phyloP scores from a whole-genome alignment of 257 asterid genomes.

The Coffea eugenioides region DNA sequence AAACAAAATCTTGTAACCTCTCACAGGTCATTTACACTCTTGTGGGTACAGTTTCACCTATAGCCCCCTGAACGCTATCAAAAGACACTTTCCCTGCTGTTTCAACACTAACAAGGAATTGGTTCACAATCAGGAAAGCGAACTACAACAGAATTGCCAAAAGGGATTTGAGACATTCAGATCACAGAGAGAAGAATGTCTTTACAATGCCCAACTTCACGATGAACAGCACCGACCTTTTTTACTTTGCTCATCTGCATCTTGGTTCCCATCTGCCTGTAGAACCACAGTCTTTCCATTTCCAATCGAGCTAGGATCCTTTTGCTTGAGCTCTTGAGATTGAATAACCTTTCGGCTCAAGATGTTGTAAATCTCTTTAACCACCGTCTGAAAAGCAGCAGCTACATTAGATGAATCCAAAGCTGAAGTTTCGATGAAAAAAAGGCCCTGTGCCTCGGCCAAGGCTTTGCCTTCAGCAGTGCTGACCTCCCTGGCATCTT shows the following conservation, averaged over 20 bases:
- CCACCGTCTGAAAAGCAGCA: constrained; percentile 77
- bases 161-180: constrained; percentile 8
- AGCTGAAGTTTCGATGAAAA: constrained; percentile 95
- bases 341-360: constrained; percentile 90
- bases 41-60: constrained; percentile 29
- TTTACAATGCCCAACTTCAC: constrained; percentile 21
- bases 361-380: constrained; percentile 75
- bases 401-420: constrained; percentile 82
- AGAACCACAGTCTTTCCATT: constrained; percentile 70
- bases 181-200: neutral
- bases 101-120: constrained; percentile 15
- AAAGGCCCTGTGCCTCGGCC: constrained; percentile 81
- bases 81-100: constrained; percentile 1
- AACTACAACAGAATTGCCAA: neutral
- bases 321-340: constrained; percentile 78
- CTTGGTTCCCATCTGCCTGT: constrained; percentile 56
- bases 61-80: constrained; percentile 20
- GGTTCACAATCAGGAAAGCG: constrained; percentile 11
- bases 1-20: constrained; percentile 12
- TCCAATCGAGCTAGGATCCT: constrained; percentile 51
- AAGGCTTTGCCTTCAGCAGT: constrained; percentile 82
- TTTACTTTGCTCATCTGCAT: constrained; percentile 34
- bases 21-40: constrained; percentile 37
- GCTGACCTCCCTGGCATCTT: constrained; percentile 87
- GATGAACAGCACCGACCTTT: constrained; percentile 72